These are phyloP conservation scores for Thelephora ganbajun DNA, from an alignment of 768 basidiomycete species.

Conservation along the genomic window DNA sequence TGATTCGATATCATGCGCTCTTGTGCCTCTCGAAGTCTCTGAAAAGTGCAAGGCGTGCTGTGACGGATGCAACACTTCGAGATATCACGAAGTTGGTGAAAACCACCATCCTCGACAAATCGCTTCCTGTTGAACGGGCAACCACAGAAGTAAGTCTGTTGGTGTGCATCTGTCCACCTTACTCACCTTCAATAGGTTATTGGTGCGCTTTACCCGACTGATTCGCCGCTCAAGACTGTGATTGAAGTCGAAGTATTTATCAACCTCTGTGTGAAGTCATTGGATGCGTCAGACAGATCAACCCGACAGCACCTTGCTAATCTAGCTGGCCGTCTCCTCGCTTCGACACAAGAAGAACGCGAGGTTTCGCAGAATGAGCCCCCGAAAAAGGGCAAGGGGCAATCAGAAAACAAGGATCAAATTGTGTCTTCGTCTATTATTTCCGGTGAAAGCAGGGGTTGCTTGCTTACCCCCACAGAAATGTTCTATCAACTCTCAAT, in stretches of 20 bases:
- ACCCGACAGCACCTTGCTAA: constrained; percentile 71
- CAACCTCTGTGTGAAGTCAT: constrained; percentile 46
- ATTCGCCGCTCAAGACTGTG: constrained; percentile 39
- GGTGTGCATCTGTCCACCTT: neutral
- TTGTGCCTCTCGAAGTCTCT: constrained; percentile 67
- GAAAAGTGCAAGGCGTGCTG: constrained; percentile 66
- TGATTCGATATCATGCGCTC: constrained; percentile 75
- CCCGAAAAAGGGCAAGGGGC: constrained; percentile 38
- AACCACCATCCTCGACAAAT: constrained; percentile 65
- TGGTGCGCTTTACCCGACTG: constrained; percentile 42
- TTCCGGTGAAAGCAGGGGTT: constrained; percentile 40
- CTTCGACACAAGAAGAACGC: constrained; percentile 66
- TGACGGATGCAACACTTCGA: constrained; percentile 62
- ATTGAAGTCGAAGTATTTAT: constrained; percentile 72
- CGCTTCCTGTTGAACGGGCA: constrained; percentile 72
- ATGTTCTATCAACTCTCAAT: constrained; percentile 74
- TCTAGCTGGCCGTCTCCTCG: constrained; percentile 73
- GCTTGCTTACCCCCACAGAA: constrained; percentile 57
- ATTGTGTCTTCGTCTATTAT: constrained; percentile 30
- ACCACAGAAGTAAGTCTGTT: constrained; percentile 49
- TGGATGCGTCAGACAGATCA: constrained; percentile 74
- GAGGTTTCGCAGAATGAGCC: constrained; percentile 29
- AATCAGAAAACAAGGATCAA: constrained; percentile 37
- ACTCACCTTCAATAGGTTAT: constrained; percentile 27
- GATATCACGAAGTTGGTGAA: constrained; percentile 81